phyloP scores from a whole-genome alignment of 1,284 basidiomycete species.

The Ganoderma multipileum region DNA sequence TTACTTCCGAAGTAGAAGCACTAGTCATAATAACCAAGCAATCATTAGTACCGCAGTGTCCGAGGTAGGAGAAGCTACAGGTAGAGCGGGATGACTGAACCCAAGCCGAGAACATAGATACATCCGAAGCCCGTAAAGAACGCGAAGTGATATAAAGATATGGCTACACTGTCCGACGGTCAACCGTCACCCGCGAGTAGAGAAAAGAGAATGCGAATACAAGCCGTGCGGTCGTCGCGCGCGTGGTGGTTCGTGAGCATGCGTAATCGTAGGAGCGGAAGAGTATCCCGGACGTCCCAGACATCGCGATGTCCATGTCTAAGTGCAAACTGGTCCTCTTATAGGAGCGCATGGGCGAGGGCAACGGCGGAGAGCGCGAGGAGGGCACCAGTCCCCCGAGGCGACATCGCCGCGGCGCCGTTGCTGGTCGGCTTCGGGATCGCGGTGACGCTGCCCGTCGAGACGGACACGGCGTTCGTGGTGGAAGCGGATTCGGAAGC shows the following conservation, averaged over 20 bases:
- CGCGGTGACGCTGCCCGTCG: slow-evolving; percentile 9
- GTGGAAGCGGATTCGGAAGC: slow-evolving; percentile 7
- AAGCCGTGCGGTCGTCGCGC: neutral
- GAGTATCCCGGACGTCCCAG: slow-evolving; percentile 4
- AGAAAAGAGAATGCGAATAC: slow-evolving; percentile 12
- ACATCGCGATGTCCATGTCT: neutral
- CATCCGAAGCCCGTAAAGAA: slow-evolving; percentile 15
- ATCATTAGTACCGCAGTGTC: slow-evolving; percentile 13
- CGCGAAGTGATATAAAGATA: slow-evolving; percentile 22
- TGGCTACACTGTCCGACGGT: slow-evolving; percentile 19
- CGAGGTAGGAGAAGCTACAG: slow-evolving; percentile 8
- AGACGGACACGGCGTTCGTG: slow-evolving; percentile 12
- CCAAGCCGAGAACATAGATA: slow-evolving; percentile 16
- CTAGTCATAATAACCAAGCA: neutral
- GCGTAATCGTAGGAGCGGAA: slow-evolving; percentile 2
- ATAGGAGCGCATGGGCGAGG: neutral
- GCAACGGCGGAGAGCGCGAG: slow-evolving; percentile 15
- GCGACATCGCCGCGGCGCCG: slow-evolving; percentile 1
- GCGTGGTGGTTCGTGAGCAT: slow-evolving; percentile 12
- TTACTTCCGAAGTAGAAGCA: neutral
- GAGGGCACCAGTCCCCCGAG: slow-evolving; percentile 15
- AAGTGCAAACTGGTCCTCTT: neutral
- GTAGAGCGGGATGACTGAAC: neutral
- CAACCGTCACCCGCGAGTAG: neutral
- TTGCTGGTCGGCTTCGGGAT: slow-evolving; percentile 5